Conservation (phyloP, 2,329 filamentous ascomycete species). For the Emmonsiellopsis sp. region DNA sequence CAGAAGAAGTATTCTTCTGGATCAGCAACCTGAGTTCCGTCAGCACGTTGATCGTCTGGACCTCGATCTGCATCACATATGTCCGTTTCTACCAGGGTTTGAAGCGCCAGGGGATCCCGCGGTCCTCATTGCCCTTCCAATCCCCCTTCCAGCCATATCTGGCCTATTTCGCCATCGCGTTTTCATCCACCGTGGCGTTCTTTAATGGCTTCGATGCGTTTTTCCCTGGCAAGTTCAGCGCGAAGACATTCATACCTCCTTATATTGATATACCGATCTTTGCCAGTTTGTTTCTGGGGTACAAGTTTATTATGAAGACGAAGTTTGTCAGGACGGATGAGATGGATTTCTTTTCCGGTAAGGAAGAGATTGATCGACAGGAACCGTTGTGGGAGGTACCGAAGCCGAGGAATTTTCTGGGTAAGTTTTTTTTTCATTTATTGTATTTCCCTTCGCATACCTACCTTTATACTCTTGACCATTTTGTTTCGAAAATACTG, state of each 20-base stretch:
- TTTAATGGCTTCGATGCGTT: conserved; percentile 51
- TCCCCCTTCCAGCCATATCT: conserved; percentile 58
- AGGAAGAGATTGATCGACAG: conserved; percentile 17
- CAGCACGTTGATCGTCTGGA: conserved; percentile 9
- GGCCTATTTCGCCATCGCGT: conserved; percentile 51
- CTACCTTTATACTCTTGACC: not conserved
- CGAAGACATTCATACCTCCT: conserved; percentile 12
- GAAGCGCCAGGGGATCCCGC: conserved; percentile 55
- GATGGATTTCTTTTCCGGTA: conserved; percentile 29
- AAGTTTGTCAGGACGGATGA: conserved; percentile 12
- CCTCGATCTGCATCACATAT: conserved; percentile 40
- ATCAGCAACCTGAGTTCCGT: conserved; percentile 13
- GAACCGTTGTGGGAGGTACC: conserved; percentile 23
- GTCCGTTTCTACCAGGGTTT: conserved; percentile 60
- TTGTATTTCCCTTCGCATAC: not conserved
- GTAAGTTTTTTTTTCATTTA: conserved; percentile 10
- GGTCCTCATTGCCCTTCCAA: conserved; percentile 57
- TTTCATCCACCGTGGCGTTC: conserved; percentile 49
- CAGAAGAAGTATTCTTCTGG: conserved; percentile 12
- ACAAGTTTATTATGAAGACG: conserved; percentile 9
- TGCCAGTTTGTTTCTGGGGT: conserved; percentile 12
- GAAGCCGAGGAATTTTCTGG: conserved; percentile 21
- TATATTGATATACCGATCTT: conserved; percentile 16
- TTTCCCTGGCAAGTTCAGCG: conserved; percentile 13
- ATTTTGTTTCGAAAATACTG: not conserved